Percentiles rank a stretch among this genome's conserved stretches.
Conservation (phyloP, 225 moss, liverwort and hornwort species). For the Sphagnum tenellum region DNA sequence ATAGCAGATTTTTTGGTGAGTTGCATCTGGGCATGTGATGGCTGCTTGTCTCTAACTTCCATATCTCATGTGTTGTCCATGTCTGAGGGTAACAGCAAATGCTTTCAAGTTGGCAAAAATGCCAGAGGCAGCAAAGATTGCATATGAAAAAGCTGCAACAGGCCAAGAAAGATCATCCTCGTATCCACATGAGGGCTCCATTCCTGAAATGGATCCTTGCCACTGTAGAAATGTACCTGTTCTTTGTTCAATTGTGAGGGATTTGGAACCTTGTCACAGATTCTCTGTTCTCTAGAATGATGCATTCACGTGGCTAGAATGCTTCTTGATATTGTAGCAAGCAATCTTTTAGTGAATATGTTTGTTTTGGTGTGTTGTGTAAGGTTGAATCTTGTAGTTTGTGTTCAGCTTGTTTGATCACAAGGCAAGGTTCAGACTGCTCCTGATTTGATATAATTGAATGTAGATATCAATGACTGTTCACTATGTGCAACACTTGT, state of each 20-base stretch:
- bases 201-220: too few relatives aligned
- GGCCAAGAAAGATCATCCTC: conserved; percentile 87
- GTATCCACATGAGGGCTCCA: conserved; percentile 41
- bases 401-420: too few relatives aligned
- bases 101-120: conserved; percentile 71
- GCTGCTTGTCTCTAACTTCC: too few relatives aligned
- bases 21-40: too few relatives aligned
- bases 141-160: conserved; percentile 79
- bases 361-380: not conserved
- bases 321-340: not conserved
- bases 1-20: too few relatives aligned
- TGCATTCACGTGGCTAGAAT: not conserved
- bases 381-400: too few relatives aligned
- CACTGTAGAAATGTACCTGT: not conserved
- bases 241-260: conserved; percentile 3
- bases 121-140: conserved; percentile 57
- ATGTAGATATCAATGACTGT: too few relatives aligned
- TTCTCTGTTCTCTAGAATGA: not conserved
- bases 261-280: not conserved
- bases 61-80: not conserved
- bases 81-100: conserved; percentile 18
- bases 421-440: too few relatives aligned
- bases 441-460: too few relatives aligned
- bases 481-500: too few relatives aligned
- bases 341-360: not conserved